Evolutionary conservation across 108 stramenopile genomes (phyloP).

Genomic region (Skeletonema menzelii): DNA sequence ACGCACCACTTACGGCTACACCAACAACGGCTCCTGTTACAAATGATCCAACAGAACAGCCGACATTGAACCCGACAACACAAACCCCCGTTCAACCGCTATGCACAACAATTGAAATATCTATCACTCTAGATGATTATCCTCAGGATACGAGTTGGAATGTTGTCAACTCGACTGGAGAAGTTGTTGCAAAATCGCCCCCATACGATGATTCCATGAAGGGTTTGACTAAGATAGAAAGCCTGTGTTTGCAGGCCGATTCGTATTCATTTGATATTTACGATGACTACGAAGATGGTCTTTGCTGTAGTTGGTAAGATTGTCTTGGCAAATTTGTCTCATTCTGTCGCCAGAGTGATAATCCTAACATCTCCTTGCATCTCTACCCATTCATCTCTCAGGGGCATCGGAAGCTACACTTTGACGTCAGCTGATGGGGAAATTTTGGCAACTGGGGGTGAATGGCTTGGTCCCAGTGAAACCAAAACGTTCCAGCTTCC

Average conservation of each 20-base stretch:
- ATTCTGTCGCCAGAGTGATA: too few relatives aligned
- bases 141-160: conserved; percentile 17
- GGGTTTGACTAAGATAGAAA: conserved; percentile 3
- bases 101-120: conserved; percentile 5
- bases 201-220: conserved; percentile 1
- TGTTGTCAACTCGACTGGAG: neutral
- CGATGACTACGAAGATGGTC: conserved; percentile 19
- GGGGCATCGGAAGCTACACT: conserved; percentile 1
- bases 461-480: conserved; percentile 8
- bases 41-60: neutral
- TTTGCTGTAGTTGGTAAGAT: too few relatives aligned
- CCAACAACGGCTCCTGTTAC: neutral
- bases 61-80: neutral
- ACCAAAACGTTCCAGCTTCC: conserved; percentile 4
- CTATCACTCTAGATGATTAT: conserved; percentile 15
- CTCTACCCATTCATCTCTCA: too few relatives aligned
- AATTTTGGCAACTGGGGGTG: conserved; percentile 13
- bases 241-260: conserved; percentile 4
- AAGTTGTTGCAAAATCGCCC: conserved; percentile 6
- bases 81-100: neutral
- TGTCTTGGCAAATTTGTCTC: too few relatives aligned
- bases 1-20: neutral
- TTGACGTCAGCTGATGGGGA: neutral
- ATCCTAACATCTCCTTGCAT: too few relatives aligned
- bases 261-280: conserved; percentile 19